Conservation (phyloP, 2,329 filamentous ascomycete genomes). For the Apiospora malaysiana region DNA sequence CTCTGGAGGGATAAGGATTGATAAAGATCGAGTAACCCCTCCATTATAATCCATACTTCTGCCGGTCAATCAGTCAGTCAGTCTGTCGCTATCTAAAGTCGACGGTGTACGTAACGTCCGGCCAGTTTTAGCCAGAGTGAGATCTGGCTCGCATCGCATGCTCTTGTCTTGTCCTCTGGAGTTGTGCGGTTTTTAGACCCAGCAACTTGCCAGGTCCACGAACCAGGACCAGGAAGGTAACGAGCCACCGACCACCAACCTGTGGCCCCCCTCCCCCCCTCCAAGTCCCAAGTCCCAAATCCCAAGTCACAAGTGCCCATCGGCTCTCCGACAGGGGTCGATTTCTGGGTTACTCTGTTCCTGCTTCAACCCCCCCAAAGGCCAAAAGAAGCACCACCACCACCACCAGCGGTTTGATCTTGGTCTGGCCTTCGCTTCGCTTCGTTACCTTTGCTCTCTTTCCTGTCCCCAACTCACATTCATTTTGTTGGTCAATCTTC, state of each 20-base stretch:
- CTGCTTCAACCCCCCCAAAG: constrained; percentile 19
- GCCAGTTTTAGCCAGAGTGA: neutral
- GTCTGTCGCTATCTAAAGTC: constrained; percentile 17
- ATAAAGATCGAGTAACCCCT: constrained; percentile 11
- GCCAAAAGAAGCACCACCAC: constrained; percentile 13
- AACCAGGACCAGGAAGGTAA: constrained; percentile 14
- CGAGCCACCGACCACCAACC: constrained; percentile 6
- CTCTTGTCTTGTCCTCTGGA: constrained; percentile 2
- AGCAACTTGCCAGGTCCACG: neutral
- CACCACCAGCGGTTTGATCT: constrained; percentile 24
- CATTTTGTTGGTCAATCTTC: constrained; percentile 41
- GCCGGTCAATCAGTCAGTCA: neutral
- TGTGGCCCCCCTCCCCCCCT: neutral
- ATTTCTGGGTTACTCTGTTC: constrained; percentile 20
- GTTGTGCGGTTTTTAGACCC: constrained; percentile 14
- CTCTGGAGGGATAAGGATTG: neutral
- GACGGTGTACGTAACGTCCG: constrained; percentile 12
- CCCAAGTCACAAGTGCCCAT: constrained; percentile 16
- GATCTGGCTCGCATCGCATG: neutral
- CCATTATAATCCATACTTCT: neutral
- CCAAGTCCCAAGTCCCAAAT: constrained; percentile 9
- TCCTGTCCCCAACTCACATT: constrained; percentile 50
- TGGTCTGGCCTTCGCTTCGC: constrained; percentile 30
- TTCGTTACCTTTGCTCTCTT: constrained; percentile 40
- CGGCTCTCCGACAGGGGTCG: constrained; percentile 18